phyloP scores from a whole-genome alignment of 192 early-diverging fungal species.

The Funneliformis mosseae region DNA sequence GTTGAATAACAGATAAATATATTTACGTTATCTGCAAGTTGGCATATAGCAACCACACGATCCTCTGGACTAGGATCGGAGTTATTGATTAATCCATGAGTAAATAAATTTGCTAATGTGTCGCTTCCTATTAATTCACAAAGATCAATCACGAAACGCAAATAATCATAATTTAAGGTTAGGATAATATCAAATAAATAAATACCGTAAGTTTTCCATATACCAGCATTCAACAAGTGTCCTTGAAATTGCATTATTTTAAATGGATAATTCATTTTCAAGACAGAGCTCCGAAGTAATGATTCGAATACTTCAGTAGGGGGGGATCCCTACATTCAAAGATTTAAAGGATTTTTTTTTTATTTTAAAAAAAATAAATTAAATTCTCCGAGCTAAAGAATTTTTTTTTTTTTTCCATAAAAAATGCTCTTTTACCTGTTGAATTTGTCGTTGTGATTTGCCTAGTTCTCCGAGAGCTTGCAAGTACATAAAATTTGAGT shows the following conservation, averaged over 20 bases:
- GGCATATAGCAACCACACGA: conserved; percentile 23
- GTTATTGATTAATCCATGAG: conserved; percentile 4
- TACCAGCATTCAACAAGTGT: conserved; percentile 19
- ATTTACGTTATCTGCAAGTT: conserved; percentile 28
- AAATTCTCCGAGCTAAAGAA: background rate
- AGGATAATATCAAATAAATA: background rate
- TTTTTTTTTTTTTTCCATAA: too few species aligned
- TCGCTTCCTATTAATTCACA: background rate
- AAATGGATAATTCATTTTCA: conserved; percentile 23
- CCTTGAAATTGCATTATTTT: conserved; percentile 12
- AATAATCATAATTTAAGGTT: background rate
- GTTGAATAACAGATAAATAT: background rate
- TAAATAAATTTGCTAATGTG: conserved; percentile 11
- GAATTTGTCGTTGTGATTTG: conserved; percentile 25
- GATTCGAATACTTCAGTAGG: conserved; percentile 31
- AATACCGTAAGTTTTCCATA: conserved; percentile 32
- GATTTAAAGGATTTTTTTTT: background rate
- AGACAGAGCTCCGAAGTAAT: conserved; percentile 20
- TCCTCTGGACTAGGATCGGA: conserved; percentile 20
- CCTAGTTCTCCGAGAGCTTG: conserved; percentile 31
- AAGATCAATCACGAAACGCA: background rate
- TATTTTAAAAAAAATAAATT: background rate
- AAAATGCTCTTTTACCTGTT: conserved; percentile 7
- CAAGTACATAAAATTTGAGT: conserved; percentile 12
- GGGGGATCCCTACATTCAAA: conserved; percentile 7